Evolutionary conservation across 371 early-diverging fungal species (phyloP).

Genomic region (Coemansia sp.): DNA sequence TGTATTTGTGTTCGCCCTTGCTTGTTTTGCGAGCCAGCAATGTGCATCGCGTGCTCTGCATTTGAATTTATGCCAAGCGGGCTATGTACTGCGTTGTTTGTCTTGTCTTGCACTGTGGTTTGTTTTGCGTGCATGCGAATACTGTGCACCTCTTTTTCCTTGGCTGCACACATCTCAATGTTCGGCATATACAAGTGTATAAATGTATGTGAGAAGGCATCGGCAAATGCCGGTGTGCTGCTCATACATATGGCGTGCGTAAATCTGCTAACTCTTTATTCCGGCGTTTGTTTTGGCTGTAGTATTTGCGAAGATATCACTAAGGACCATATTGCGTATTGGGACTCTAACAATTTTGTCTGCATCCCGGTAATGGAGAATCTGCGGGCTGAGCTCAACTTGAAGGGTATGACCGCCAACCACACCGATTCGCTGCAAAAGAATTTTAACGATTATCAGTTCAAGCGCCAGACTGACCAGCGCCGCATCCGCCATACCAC

Average conservation of each 20-base stretch:
- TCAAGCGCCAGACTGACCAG: conserved; percentile 44
- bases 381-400: conserved; percentile 40
- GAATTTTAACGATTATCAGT: conserved; percentile 50
- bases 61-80: not conserved
- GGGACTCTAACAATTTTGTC: conserved; percentile 36
- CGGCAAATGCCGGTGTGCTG: not conserved
- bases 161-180: not conserved
- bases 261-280: not conserved
- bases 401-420: conserved; percentile 45
- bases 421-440: conserved; percentile 48
- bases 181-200: not conserved
- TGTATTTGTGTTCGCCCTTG: not conserved
- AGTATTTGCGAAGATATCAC: conserved; percentile 28
- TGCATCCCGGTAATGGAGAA: conserved; percentile 42
- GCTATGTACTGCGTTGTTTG: not conserved
- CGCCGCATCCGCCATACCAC: conserved; percentile 47
- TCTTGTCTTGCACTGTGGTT: not conserved
- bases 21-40: not conserved
- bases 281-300: conserved; percentile 1
- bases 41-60: no score
- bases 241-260: not conserved
- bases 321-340: conserved; percentile 21
- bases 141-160: not conserved
- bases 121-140: not conserved
- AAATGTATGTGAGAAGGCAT: not conserved